Percentiles rank a stretch among this genome's conserved stretches.
These are phyloP conservation scores for Trypethelium eluteriae DNA, from an alignment of 495 filamentous ascomycete genomes.

Conservation along the genomic window DNA sequence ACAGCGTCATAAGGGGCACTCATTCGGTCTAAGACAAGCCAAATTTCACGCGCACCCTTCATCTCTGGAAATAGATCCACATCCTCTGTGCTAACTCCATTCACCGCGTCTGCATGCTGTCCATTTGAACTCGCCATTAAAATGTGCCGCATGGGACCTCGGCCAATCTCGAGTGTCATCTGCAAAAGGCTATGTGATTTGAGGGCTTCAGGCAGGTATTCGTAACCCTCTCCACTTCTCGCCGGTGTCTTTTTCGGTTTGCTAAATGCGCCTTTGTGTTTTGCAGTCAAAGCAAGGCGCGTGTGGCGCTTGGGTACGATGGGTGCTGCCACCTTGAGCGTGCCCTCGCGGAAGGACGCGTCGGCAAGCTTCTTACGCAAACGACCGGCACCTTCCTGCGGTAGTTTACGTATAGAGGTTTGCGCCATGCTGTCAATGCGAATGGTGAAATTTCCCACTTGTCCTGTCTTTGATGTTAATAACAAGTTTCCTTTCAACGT, in stretches of 20 bases:
- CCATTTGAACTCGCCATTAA: constrained; percentile 51
- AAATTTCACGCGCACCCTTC: constrained; percentile 47
- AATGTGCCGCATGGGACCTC: constrained; percentile 56
- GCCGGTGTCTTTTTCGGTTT: constrained; percentile 30
- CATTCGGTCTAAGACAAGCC: constrained; percentile 69
- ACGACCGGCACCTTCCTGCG: constrained; percentile 60
- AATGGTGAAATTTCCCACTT: constrained; percentile 67
- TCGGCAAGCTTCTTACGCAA: constrained; percentile 33
- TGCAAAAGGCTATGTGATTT: constrained; percentile 41
- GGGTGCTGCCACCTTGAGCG: constrained; percentile 28
- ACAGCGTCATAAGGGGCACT: constrained; percentile 20
- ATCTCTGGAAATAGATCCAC: constrained; percentile 58
- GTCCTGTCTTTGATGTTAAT: constrained; percentile 73
- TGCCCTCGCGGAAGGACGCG: constrained; percentile 23
- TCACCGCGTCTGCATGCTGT: constrained; percentile 58
- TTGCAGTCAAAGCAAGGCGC: constrained; percentile 19
- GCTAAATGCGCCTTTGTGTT: constrained; percentile 31
- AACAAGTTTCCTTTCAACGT: constrained; percentile 37
- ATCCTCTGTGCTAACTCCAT: constrained; percentile 62
- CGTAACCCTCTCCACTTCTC: constrained; percentile 22
- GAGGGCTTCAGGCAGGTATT: constrained; percentile 40
- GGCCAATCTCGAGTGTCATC: constrained; percentile 58
- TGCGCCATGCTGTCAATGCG: constrained; percentile 55
- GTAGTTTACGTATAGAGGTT: constrained; percentile 48
- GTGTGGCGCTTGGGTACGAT: constrained; percentile 25